A percentile compares a stretch with the other conserved stretches of the same genome.
Conservation (phyloP, 768 basidiomycete species). For the Chalciporus pseudorubinellus region DNA sequence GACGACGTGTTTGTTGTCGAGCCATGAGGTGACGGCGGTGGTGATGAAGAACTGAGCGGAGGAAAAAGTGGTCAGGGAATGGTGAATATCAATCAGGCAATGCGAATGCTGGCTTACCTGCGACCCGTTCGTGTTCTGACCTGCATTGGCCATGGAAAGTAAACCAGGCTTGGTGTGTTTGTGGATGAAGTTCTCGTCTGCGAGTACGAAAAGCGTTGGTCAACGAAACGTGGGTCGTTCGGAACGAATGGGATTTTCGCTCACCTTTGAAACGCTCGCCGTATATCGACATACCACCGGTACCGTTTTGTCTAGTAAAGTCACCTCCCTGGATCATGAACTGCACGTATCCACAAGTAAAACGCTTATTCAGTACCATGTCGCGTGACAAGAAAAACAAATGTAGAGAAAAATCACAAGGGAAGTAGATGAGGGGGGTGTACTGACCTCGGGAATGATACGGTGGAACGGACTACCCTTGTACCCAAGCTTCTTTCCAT, state of each 20-base stretch:
- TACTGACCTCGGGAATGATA: constrained; percentile 59
- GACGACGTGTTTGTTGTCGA: constrained; percentile 43
- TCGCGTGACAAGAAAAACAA: background rate
- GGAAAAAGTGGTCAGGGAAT: background rate
- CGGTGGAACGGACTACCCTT: constrained; percentile 67
- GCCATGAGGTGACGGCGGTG: constrained; percentile 66
- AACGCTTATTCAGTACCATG: background rate
- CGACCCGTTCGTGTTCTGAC: constrained; percentile 77
- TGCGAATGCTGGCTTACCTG: constrained; percentile 42
- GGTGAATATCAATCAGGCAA: no score
- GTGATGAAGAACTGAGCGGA: constrained; percentile 68
- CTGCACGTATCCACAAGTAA: constrained; percentile 23
- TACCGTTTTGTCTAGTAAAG: constrained; percentile 73
- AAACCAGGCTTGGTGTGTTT: constrained; percentile 63
- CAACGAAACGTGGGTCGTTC: background rate
- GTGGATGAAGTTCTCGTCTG: constrained; percentile 70
- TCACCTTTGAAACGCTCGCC: constrained; percentile 73
- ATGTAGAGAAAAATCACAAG: no score
- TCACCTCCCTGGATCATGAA: constrained; percentile 91
- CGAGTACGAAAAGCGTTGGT: background rate
- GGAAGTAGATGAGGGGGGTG: no score
- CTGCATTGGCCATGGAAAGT: constrained; percentile 88
- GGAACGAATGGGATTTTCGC: constrained; percentile 16
- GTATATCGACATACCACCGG: constrained; percentile 85
- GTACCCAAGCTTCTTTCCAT: constrained; percentile 69